A percentile compares a stretch with the other conserved stretches of the same genome.
Evolutionary conservation across 257 asterid species (phyloP).

Genomic region (Solanum chiquidenum): DNA sequence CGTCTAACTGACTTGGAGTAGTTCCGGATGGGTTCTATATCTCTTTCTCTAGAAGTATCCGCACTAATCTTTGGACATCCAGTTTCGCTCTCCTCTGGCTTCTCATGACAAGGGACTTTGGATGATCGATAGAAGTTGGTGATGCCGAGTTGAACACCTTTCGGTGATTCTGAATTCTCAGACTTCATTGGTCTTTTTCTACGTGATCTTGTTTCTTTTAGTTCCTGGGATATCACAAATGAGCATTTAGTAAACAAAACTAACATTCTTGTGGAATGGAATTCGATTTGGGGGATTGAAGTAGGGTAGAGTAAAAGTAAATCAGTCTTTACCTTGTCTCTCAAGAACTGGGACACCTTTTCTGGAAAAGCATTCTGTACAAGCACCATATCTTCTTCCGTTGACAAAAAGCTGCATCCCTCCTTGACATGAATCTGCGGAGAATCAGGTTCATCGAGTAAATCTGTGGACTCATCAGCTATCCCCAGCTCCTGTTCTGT

Average conservation of each 20-base stretch:
- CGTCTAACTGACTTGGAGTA: conserved; percentile 72
- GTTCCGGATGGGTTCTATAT: conserved; percentile 27
- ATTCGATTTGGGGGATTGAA: not conserved
- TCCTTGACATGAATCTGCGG: conserved; percentile 36
- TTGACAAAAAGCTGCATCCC: conserved; percentile 51
- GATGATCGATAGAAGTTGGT: conserved; percentile 70
- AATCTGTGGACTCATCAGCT: conserved; percentile 37
- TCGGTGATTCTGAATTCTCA: conserved; percentile 32
- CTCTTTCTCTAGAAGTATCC: conserved; percentile 36
- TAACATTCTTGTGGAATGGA: not conserved
- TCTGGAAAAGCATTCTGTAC: conserved; percentile 68
- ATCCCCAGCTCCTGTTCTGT: conserved; percentile 19
- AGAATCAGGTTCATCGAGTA: conserved; percentile 43
- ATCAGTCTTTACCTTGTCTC: conserved; percentile 48
- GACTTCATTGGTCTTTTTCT: conserved; percentile 26
- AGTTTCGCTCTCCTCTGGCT: conserved; percentile 21
- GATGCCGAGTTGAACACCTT: conserved; percentile 55
- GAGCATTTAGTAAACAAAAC: not conserved
- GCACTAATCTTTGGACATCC: conserved; percentile 8
- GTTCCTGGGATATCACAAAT: conserved; percentile 36
- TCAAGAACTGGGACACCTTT: conserved; percentile 37
- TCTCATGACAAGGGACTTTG: conserved; percentile 27
- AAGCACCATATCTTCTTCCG: conserved; percentile 83
- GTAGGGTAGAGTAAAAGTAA: not conserved
- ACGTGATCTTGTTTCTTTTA: conserved; percentile 48